Evolutionary conservation across 2,329 filamentous ascomycete species (phyloP), one percentile per base, ranked within the genome.

Genomic region (Fusarium anguioides): DNA sequence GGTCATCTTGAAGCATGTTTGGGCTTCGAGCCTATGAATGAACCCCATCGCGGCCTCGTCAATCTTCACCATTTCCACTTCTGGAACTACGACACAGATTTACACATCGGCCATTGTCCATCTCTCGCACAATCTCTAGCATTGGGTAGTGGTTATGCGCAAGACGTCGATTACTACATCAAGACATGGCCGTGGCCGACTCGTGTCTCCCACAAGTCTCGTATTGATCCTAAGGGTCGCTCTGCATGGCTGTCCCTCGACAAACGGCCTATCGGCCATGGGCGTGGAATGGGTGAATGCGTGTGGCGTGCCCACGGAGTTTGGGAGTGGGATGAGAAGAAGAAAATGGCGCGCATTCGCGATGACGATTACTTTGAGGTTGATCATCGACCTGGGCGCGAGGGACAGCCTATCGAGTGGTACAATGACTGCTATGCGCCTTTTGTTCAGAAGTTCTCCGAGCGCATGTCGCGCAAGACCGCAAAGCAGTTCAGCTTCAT

Each of bases 141-240:
- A 0, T 71, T 81, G 7, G 79, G 79, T 2, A 80, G 78, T 26
- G 79, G 79, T 1, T 75, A 80, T 23, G 69, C 75, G 3, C 79
- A 80, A 21, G 64, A 75, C 8, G 72, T 81, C 9, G 66, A 76
- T 12, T 80, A 78, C 57, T 81, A 80, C 55, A 73, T 79, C 58
- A 79, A 80, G 39, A 79, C 80, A 4, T 81, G 79, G 79, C 79
- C 79, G 4, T 79, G 75, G 49, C 79, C 79, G 10, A 80, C 77
- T 21, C 76, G 78, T 4, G 69, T 76, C 20, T 78, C 77, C 5
- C 75, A 79, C 56, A 71, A 73, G 18, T 75, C 79, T 3, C 45
- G 69, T 8, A 54, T 81, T 40, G 80, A 81, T 21, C 75, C 76
- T 31, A 76, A 77, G 44, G 75, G 78, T 23, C 73, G 76, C 37